Evolutionary conservation across 352 stramenopile genomes (phyloP).

Genomic region (Pythium graminicola): DNA sequence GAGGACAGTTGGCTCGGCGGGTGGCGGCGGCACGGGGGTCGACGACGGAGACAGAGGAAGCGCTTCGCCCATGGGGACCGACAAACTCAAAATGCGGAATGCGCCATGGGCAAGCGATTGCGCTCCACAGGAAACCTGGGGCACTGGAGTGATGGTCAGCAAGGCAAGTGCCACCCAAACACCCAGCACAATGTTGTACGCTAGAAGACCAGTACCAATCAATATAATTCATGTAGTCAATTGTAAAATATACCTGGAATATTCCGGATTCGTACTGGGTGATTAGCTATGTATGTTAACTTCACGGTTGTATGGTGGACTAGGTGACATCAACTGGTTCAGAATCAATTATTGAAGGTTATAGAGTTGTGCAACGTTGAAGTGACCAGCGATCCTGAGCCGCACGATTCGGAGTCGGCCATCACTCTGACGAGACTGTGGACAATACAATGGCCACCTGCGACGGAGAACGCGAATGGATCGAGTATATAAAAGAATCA

Average conservation of each 20-base stretch:
- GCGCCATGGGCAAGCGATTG: conserved; percentile 10
- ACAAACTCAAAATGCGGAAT: conserved; percentile 7
- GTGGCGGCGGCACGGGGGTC: background rate
- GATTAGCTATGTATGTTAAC: too few relatives aligned
- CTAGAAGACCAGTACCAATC: conserved; percentile 1
- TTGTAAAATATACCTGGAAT: too few relatives aligned
- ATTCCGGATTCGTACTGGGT: too few relatives aligned
- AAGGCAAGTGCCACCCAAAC: conserved; percentile 19
- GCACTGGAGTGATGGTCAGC: conserved; percentile 18
- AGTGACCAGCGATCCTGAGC: conserved; percentile 14
- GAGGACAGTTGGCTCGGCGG: conserved; percentile 20
- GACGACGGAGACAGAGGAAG: conserved; percentile 5
- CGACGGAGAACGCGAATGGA: too few relatives aligned
- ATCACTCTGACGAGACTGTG: too few relatives aligned
- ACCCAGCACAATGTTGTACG: conserved; percentile 12
- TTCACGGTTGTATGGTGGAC: background rate
- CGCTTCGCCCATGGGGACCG: conserved; percentile 17
- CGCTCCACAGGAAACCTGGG: conserved; percentile 19
- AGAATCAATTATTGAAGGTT: conserved; percentile 12
- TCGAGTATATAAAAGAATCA: too few relatives aligned
- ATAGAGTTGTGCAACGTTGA: conserved; percentile 25
- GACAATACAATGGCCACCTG: too few relatives aligned
- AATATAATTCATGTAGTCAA: too few relatives aligned
- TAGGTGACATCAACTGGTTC: background rate
- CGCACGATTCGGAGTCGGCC: conserved; percentile 8